Base-by-base conservation (phyloP, 139 green algal genomes). In the Chlamydomonas eustigma region DNA sequence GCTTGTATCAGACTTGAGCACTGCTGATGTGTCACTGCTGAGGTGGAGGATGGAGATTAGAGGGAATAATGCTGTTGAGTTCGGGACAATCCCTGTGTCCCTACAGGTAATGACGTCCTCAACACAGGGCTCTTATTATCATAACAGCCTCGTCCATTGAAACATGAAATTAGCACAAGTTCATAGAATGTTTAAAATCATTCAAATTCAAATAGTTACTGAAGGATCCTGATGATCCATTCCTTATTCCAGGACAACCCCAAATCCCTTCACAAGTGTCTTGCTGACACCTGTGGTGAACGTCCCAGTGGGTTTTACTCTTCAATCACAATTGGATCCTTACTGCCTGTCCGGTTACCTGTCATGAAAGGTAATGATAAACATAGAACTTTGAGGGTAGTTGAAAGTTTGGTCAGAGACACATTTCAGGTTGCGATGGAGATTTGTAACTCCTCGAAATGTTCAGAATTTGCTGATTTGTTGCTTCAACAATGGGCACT, bases 1-100 rank as follows among this genome's bases (percentile, higher is more conserved):
- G 78, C 81, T 93, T 34, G 72, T 92, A 8, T 92, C 86, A 8
- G 78, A 88, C 35, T 6, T 78, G 8, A 90, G 81, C 31, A 94
- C 86, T 2, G 73, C 66, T 22, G 73, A 90, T 31, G 73, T 85
- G 35, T 74, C 75, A 4, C 28, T 90, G 28, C 80, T 94, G 70
- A 75, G 75, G 22, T 84, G 80, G 80, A 44, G 74, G 4, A 44
- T 84, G 32, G 64, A 74, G 64, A 6, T 84, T 35, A 73, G 65
- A 3, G 75, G 80, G 31, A 84, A 84, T 64, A 84, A 81, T 37
- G 80, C 80, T 4, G 80, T 79, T 35, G 74, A 84, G 75, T 79
- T 84, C 24, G 80, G 80, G 0, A 68, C 79, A 38, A 32, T 84
- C 6, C 80, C 80, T 0, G 34, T 50, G 44, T 38, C 75, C 22